Evolutionary conservation across 108 stramenopile genomes (phyloP).

Genomic region (Discostella stelligeroides): DNA sequence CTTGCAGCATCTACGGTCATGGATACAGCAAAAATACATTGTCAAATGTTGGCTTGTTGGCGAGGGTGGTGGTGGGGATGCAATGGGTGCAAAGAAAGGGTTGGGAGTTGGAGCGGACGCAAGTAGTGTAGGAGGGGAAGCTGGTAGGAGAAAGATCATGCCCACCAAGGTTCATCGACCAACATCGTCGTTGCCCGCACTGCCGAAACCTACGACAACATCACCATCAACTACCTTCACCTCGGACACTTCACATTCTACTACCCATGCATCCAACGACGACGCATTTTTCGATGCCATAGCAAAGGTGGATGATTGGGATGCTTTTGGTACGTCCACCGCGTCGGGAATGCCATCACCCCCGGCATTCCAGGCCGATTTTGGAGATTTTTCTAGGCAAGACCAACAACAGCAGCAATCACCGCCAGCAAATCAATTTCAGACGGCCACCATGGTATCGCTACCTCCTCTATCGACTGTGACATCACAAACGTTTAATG

Average conservation of each 20-base stretch:
- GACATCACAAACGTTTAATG: slow-evolving; percentile 27
- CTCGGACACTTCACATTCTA: slow-evolving; percentile 15
- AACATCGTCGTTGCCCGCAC: no score
- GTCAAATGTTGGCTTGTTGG: slow-evolving; percentile 66
- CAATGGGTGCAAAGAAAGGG: no score
- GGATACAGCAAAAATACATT: slow-evolving; percentile 78
- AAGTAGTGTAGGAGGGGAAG: not conserved
- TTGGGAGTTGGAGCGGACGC: not conserved
- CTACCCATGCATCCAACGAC: slow-evolving; percentile 25
- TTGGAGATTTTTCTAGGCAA: slow-evolving; percentile 31
- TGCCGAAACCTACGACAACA: not conserved
- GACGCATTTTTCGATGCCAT: slow-evolving; percentile 62
- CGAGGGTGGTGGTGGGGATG: slow-evolving; percentile 5
- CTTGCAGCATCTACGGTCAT: slow-evolving; percentile 59
- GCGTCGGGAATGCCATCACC: slow-evolving; percentile 36
- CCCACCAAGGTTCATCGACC: slow-evolving; percentile 1
- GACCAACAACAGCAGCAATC: slow-evolving; percentile 50
- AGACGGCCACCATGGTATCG: slow-evolving; percentile 38
- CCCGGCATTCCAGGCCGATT: slow-evolving; percentile 35
- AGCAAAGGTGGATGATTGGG: slow-evolving; percentile 52
- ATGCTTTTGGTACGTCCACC: slow-evolving; percentile 64
- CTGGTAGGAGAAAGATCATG: slow-evolving; percentile 21
- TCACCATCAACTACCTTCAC: slow-evolving; percentile 34
- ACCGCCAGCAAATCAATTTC: slow-evolving; percentile 36
- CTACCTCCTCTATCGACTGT: slow-evolving; percentile 22